Evolutionary conservation across 2,329 filamentous ascomycete species (phyloP).

Genomic region (Mollisiaceae sp.): DNA sequence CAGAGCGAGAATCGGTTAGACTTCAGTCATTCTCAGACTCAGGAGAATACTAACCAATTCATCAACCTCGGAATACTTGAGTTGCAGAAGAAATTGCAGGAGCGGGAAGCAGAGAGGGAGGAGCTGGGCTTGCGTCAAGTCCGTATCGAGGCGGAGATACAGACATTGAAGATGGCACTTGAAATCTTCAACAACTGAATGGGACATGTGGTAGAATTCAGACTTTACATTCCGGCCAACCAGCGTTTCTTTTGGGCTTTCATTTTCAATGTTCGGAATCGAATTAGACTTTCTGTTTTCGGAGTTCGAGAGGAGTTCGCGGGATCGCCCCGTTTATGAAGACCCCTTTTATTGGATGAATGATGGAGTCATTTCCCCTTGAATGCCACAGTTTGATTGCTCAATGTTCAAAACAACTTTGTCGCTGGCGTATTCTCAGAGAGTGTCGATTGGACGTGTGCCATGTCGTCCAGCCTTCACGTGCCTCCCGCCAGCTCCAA

Average conservation of each 20-base stretch:
- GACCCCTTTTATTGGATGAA: not conserved
- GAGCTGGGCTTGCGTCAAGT: conserved; percentile 10
- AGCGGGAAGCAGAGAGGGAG: conserved; percentile 9
- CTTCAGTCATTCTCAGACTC: not conserved
- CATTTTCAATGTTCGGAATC: too few relatives aligned
- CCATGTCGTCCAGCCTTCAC: too few relatives aligned
- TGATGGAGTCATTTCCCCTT: not conserved
- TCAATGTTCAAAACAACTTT: not conserved
- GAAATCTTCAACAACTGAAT: not conserved
- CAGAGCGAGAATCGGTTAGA: not conserved
- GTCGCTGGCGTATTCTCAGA: too few relatives aligned
- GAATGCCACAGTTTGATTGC: not conserved
- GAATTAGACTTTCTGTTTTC: too few relatives aligned
- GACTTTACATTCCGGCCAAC: too few relatives aligned
- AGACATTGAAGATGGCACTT: conserved; percentile 9
- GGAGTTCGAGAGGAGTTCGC: too few relatives aligned
- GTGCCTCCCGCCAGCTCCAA: too few relatives aligned
- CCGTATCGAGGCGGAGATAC: conserved; percentile 13
- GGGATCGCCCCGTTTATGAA: not conserved
- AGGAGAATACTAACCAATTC: not conserved
- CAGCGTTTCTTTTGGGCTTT: too few relatives aligned
- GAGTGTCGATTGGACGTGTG: too few relatives aligned
- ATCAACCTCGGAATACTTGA: not conserved
- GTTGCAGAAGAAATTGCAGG: conserved; percentile 2
- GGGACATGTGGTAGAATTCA: too few relatives aligned